Evolutionary conservation across 805 yeast species (phyloP), one percentile per base, ranked within the genome.

Genomic region (Ogataea methylovora): DNA sequence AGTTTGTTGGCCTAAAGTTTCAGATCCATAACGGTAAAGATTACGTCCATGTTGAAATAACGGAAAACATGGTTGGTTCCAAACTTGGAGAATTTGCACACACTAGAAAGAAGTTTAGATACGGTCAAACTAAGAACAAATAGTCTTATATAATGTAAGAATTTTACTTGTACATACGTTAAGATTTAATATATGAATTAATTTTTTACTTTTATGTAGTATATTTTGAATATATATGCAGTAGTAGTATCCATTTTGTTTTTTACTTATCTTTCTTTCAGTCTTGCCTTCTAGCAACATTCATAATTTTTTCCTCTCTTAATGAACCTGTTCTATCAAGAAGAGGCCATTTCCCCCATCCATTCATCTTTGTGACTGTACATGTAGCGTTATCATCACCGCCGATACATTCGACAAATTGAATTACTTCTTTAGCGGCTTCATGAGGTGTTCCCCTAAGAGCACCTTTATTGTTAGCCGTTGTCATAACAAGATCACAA

Each of bases 341-440:
- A 36, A 71, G 59, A 7, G 92, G 90, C 97, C 98, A 92, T 36
- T 76, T 71, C 5, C 95, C 96, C 98, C 98, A 92, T 8, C 95
- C 95, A 24, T 72, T 69, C 36, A 92, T 62, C 39, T 94, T 65
- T 9, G 90, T 58, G 4, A 92, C 84, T 41, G 82, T 50, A 53
- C 96, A 86, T 3, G 97, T 86, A n/a, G 97, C 94, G 58, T 92
- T 92, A 55, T 92, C 98, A 48, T 84, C 87, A 2, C 95, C 92
- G 11, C 95, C 95, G 8, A 88, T 71, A 27, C 84, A 84, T 52
- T 82, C 87, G 9, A 87, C 81, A 54, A 79, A 92, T 46, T 78
- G 71, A 10, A 90, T 75, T 14, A 92, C 83, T 52, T 88, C 97
- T 40, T 74, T 77, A 0, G 97, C 88, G 24, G 94, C 84, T 29